A percentile compares a stretch with the other conserved stretches of the same genome.
phyloP scores from a whole-genome alignment of 2,329 filamentous ascomycete genomes.

The Thielaviopsis ethacetica region DNA sequence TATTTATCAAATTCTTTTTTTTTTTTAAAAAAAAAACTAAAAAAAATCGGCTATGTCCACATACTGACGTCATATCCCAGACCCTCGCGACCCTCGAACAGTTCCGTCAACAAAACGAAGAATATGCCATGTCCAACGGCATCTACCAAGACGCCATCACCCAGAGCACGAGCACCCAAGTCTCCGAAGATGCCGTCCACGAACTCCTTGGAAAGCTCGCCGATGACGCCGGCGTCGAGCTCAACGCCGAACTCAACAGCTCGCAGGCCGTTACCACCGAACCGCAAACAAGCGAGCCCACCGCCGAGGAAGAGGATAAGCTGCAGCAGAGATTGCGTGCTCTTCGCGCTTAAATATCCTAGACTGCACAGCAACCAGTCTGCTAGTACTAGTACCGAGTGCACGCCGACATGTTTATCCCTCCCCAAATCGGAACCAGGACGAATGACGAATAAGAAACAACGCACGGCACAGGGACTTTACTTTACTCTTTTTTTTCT shows the following conservation, averaged over 20 bases:
- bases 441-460: background rate
- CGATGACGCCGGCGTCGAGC: conserved; percentile 73
- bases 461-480: background rate
- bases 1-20: background rate
- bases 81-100: conserved; percentile 45
- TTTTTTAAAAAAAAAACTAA: background rate
- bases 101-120: conserved; percentile 45
- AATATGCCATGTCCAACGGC: conserved; percentile 47
- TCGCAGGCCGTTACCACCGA: conserved; percentile 41
- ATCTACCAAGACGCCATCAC: conserved; percentile 79
- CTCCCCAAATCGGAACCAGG: background rate
- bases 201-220: conserved; percentile 71
- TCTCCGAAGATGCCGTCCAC: conserved; percentile 74
- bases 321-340: conserved; percentile 45
- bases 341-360: conserved; percentile 28
- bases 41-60: background rate
- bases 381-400: background rate
- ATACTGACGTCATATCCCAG: conserved; percentile 16
- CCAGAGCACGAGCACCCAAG: conserved; percentile 54
- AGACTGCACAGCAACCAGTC: too few relatives aligned
- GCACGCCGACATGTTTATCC: background rate
- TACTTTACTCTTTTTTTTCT: too few relatives aligned
- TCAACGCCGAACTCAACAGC: conserved; percentile 55
- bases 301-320: conserved; percentile 64
- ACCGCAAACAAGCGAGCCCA: conserved; percentile 47